Base-by-base conservation (phyloP, 352 stramenopile species). In the Peronospora tabacina region DNA sequence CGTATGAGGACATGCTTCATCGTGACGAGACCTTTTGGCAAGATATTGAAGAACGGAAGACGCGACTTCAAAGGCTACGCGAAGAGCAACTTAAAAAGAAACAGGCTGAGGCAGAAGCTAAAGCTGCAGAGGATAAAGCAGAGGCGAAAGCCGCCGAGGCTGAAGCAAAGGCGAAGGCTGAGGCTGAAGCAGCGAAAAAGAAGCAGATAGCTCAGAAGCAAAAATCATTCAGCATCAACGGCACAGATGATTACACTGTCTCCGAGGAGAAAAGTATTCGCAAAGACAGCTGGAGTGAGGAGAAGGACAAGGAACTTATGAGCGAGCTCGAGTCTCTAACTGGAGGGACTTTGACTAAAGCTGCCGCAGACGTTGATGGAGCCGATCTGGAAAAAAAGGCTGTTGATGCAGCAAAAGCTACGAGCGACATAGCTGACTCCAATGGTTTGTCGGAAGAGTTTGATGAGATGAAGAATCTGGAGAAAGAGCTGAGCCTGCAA, bases 1-100 rank as follows among this genome's bases (percentile, higher is more conserved):
- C 80, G 24, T 94, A 94, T 28, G 82, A 94, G 61, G 78, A 91
- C 26, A 94, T 94, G 82, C 65, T 94, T 50, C 76, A 90, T 45
- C 77, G 82, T 10, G 82, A 94, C 49, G 80, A 91, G 57, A 70
- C 75, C 3, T 94, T 94, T 49, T 94, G 82, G 82, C 71, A 68
- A 12, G 82, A 91, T 24, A 94, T 94, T 52, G 82, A 90, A 52
- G 75, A 76, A 29, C 58, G 82, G 22, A 94, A 94, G 45, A 71
- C 70, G 32, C 55, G 80, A 8, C 58, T 90, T 13, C 72, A 90
- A 59, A 82, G 77, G 49, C 56, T 80, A 52, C 78, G 79, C 22
- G 78, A 90, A 44, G 75, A 87, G 26, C 76, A 87, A 41, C 16
- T 70, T 15, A 71, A 74, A 49, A 89, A 85, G 52, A 85, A 82